phyloP scores from a whole-genome alignment of 164 flowering plant species.

The Liriodendron chinense region DNA sequence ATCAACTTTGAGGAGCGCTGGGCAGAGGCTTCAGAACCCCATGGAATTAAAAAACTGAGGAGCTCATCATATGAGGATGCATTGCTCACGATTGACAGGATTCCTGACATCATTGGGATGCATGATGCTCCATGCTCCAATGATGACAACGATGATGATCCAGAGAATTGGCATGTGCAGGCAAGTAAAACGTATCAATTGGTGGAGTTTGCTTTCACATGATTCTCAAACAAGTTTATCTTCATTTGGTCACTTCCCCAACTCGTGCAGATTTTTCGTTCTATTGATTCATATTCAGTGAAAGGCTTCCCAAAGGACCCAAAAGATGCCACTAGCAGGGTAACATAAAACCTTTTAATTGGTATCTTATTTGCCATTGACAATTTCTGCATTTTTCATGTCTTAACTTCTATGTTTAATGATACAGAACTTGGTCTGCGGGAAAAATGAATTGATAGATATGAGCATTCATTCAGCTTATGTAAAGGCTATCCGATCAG shows the following conservation, averaged over 20 bases:
- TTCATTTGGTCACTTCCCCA: slow-evolving; percentile 3
- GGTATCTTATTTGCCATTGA: too few species aligned
- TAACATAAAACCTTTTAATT: too few species aligned
- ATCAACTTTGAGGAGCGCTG: slow-evolving; percentile 92
- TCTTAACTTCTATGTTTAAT: slow-evolving; percentile 5
- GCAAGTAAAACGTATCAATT: slow-evolving; percentile 26
- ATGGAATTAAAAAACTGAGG: slow-evolving; percentile 65
- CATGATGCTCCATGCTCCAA: slow-evolving; percentile 36
- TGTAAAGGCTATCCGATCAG: slow-evolving; percentile 88
- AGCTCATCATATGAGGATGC: slow-evolving; percentile 60
- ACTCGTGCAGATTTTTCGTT: slow-evolving; percentile 71
- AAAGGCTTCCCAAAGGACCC: slow-evolving; percentile 88
- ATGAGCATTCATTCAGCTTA: slow-evolving; percentile 99
- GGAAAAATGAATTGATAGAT: slow-evolving; percentile 89
- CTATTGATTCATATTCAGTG: slow-evolving; percentile 93
- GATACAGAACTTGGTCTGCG: slow-evolving; percentile 74
- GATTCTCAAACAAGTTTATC: not conserved
- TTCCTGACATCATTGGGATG: slow-evolving; percentile 67
- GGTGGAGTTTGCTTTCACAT: not conserved
- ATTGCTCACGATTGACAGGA: slow-evolving; percentile 69
- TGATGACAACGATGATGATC: slow-evolving; percentile 45
- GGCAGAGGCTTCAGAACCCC: slow-evolving; percentile 75
- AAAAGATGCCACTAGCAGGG: slow-evolving; percentile 53
- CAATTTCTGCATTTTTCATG: too few species aligned
- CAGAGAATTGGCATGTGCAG: slow-evolving; percentile 96